Evolutionary conservation across 2,329 filamentous ascomycete genomes (phyloP), one percentile per base, ranked within the genome.

Genomic region (Fusarium domesticum): DNA sequence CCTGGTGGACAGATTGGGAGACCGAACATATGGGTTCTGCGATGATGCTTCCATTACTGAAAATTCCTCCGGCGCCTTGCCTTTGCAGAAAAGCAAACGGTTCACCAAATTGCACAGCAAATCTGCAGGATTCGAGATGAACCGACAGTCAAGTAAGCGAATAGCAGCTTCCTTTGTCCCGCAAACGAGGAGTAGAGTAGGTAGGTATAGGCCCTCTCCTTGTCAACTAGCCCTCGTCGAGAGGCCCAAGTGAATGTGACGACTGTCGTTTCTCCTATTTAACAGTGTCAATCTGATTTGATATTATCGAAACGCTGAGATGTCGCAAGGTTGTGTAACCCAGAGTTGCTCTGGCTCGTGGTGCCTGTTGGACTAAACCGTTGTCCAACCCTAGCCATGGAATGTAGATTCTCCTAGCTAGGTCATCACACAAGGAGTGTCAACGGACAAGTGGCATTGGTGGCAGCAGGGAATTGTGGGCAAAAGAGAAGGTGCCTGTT

Each of bases 11-110:
- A 71, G 73, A 64, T 81, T 81, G 48, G 81, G 80, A 45, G 80
- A 83, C 66, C 78, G 79, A 59, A 77, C 68, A 64, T 78, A 83
- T 38, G 73, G 67, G 62, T 74, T 78, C 68, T 83, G 78, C 58
- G 76, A 62, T 47, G 61, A 56, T 39, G 77, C 72, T 58, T 77
- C 71, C 78, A 83, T 83, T 34, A 43, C 43, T 43, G 44, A 43
- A 28, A 43, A 46, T 20, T 46, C 51, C 43, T 41, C 50, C 35
- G 43, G 35, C 35, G 38, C 37, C 53, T 51, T 53, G 39, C 37
- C 43, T 51, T 45, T 56, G 42, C 41, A 18, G 39, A 40, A 18
- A 41, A 45, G 34, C 39, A 48, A 39, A 45, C 42, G 34, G 43
- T 40, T 42, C 43, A 47, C 47, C 56, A 51, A 47, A 51, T n/a